A percentile compares a stretch with the other conserved stretches of the same genome.
These are phyloP conservation scores for Angomonas ambiguus DNA, from an alignment of 208 protist species.

Conservation along the genomic window DNA sequence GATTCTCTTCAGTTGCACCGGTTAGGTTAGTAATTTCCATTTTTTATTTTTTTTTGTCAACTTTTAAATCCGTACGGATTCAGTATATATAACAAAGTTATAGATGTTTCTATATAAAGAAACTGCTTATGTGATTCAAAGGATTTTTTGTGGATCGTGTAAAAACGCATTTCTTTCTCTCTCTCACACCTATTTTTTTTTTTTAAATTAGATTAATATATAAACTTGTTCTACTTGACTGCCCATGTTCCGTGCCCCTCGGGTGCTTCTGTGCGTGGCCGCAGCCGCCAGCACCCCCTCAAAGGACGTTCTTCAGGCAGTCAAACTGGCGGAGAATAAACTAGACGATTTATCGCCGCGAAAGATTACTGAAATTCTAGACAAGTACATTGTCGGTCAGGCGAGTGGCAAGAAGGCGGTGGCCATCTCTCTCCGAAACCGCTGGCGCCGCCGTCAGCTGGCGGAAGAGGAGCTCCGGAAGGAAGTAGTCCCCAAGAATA, in stretches of 20 bases:
- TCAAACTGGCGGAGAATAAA: constrained; percentile 46
- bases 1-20: too few relatives aligned
- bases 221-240: constrained; percentile 8
- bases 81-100: too few relatives aligned
- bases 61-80: constrained; percentile 8
- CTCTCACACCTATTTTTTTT: too few relatives aligned
- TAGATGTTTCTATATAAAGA: too few relatives aligned
- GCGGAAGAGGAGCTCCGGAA: constrained; percentile 59
- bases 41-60: background rate
- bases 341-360: constrained; percentile 83
- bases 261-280: constrained; percentile 34
- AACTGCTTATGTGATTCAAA: too few relatives aligned
- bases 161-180: too few relatives aligned
- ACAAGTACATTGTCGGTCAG: constrained; percentile 96
- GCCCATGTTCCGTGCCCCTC: constrained; percentile 52
- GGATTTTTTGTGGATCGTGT: background rate
- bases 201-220: too few relatives aligned
- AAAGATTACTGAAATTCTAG: constrained; percentile 90
- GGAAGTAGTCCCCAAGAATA: constrained; percentile 93
- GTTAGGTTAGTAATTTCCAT: too few relatives aligned
- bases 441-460: constrained; percentile 88
- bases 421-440: constrained; percentile 95
- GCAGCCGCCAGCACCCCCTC: constrained; percentile 44
- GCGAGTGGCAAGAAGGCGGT: constrained; percentile 94
- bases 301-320: constrained; percentile 50